Percentiles rank a stretch among this genome's conserved stretches.
These are phyloP conservation scores for Bolboschoenus planiculmis DNA, from an alignment of 176 grass and related monocot genomes.

Conservation along the genomic window DNA sequence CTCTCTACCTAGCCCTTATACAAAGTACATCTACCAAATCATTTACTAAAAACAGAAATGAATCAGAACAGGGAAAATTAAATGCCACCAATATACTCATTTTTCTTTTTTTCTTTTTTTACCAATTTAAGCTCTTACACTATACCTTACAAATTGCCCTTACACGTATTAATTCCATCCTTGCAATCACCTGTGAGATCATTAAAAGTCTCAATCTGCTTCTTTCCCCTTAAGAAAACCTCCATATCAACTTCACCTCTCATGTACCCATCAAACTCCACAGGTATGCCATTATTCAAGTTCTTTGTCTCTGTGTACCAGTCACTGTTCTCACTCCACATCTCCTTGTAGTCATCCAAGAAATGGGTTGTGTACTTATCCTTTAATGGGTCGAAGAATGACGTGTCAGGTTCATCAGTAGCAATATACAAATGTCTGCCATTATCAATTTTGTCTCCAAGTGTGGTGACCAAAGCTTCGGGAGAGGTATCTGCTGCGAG, in stretches of 20 bases:
- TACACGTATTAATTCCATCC: conserved; percentile 79
- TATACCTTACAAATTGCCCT: conserved; percentile 17
- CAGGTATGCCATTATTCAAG: conserved; percentile 60
- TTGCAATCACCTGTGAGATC: conserved; percentile 78
- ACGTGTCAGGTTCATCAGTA: conserved; percentile 63
- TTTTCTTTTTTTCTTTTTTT: not conserved
- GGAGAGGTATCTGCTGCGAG: conserved; percentile 68
- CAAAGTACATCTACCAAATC: conserved; percentile 15
- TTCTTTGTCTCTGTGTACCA: conserved; percentile 86
- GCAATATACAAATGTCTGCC: conserved; percentile 73
- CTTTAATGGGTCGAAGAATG: conserved; percentile 70
- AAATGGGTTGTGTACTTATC: conserved; percentile 54
- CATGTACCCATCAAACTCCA: conserved; percentile 95
- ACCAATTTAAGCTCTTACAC: not conserved
- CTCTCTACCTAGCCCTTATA: conserved; percentile 2
- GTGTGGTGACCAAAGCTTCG: conserved; percentile 42
- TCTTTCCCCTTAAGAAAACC: conserved; percentile 85
- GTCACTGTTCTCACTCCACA: conserved; percentile 76
- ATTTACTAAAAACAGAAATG: conserved; percentile 11
- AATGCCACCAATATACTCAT: not conserved
- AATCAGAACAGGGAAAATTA: conserved; percentile 11
- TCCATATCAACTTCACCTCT: conserved; percentile 88
- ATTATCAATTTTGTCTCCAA: conserved; percentile 68
- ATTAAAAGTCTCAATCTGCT: conserved; percentile 82
- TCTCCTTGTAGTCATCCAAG: conserved; percentile 75